Evolutionary conservation across 2,329 filamentous ascomycete species (phyloP).

Genomic region (Didymellaceae sp.): DNA sequence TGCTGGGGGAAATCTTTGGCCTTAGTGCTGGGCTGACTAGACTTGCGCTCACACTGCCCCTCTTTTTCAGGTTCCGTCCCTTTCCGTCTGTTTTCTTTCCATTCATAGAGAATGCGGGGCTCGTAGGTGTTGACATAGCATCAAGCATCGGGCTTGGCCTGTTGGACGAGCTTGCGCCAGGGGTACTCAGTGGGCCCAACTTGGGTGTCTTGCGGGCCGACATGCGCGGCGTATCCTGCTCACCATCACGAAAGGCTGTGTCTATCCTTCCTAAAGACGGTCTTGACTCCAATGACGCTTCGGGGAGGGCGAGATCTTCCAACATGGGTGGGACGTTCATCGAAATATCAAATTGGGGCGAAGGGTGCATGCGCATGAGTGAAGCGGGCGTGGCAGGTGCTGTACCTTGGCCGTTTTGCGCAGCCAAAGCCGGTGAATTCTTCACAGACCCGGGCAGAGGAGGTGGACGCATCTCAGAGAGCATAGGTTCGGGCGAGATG

Average conservation of each 20-base stretch:
- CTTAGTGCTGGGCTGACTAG: slow-evolving; percentile 86
- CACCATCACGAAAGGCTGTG: slow-evolving; percentile 56
- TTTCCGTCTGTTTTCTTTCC: slow-evolving; percentile 43
- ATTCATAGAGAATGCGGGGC: slow-evolving; percentile 39
- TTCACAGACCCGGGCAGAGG: slow-evolving; percentile 69
- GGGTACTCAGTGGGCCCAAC: slow-evolving; percentile 63
- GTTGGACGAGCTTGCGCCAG: slow-evolving; percentile 39
- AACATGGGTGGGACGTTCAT: slow-evolving; percentile 47
- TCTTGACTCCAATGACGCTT: slow-evolving; percentile 60
- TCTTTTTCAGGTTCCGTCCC: slow-evolving; percentile 47
- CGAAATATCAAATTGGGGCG: slow-evolving; percentile 39
- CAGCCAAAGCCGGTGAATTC: slow-evolving; percentile 71
- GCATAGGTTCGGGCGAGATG: slow-evolving; percentile 56
- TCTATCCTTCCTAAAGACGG: slow-evolving; percentile 60
- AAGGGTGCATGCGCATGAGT: slow-evolving; percentile 68
- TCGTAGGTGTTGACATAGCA: slow-evolving; percentile 59
- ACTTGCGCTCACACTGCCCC: slow-evolving; percentile 64
- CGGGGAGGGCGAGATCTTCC: slow-evolving; percentile 74
- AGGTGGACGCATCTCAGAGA: slow-evolving; percentile 63
- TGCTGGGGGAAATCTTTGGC: slow-evolving; percentile 90
- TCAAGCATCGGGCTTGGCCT: slow-evolving; percentile 60
- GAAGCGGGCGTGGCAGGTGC: slow-evolving; percentile 78
- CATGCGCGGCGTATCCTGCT: slow-evolving; percentile 63
- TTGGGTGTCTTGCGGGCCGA: slow-evolving; percentile 73
- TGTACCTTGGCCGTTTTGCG: slow-evolving; percentile 48